phyloP scores from a whole-genome alignment of 2,329 filamentous ascomycete genomes.

The Hypoxylon sp. region DNA sequence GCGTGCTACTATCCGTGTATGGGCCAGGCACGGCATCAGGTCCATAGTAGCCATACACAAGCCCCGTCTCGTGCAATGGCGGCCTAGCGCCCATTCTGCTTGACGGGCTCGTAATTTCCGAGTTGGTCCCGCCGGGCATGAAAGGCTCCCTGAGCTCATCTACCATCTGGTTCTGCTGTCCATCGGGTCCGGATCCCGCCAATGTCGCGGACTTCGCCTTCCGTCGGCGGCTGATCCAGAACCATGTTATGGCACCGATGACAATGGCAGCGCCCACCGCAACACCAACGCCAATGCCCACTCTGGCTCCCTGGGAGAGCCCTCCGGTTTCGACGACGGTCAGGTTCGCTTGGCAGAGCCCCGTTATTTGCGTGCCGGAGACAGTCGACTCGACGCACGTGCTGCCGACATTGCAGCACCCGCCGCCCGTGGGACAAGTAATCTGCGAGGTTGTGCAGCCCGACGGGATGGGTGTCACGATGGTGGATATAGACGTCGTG shows the following conservation, averaged over 20 bases:
- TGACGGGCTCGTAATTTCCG: constrained; percentile 53
- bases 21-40: constrained; percentile 63
- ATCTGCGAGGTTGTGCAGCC: constrained; percentile 64
- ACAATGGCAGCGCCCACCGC: constrained; percentile 61
- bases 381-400: constrained; percentile 51
- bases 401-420: constrained; percentile 65
- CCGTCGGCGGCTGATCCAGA: constrained; percentile 61
- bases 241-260: constrained; percentile 62
- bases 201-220: constrained; percentile 19
- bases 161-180: constrained; percentile 2
- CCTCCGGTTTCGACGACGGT: constrained; percentile 45
- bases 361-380: constrained; percentile 58
- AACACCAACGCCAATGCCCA: constrained; percentile 70
- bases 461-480: constrained; percentile 56
- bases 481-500: constrained; percentile 44
- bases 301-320: constrained; percentile 67
- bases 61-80: constrained; percentile 48
- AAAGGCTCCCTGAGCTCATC: constrained; percentile 29
- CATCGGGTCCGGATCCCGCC: constrained; percentile 2
- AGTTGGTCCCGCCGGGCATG: constrained; percentile 50
- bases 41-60: constrained; percentile 62
- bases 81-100: constrained; percentile 48
- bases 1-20: constrained; percentile 56
- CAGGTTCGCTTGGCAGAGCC: constrained; percentile 54
- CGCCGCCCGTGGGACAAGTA: constrained; percentile 61